These are phyloP conservation scores for Rhodotorula diobovata DNA, from an alignment of 768 basidiomycete species.

Conservation along the genomic window DNA sequence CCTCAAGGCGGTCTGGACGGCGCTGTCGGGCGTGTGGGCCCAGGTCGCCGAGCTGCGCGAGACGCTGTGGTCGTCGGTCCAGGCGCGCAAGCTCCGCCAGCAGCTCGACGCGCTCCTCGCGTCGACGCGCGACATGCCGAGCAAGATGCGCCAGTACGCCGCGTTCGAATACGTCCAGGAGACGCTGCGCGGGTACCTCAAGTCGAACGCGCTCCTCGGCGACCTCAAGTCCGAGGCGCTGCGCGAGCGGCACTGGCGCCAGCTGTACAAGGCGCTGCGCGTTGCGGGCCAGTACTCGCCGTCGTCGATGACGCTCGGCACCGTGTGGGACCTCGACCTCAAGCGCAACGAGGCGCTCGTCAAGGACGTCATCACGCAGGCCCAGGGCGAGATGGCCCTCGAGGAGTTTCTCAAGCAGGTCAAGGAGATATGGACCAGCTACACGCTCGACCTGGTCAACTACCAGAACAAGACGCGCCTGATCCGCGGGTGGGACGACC, in stretches of 20 bases:
- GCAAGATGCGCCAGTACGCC: conserved; percentile 96
- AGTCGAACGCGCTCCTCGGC: conserved; percentile 80
- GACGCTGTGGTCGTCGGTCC: conserved; percentile 81
- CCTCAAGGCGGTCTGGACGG: conserved; percentile 97
- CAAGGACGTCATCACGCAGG: conserved; percentile 92
- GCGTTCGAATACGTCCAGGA: conserved; percentile 99
- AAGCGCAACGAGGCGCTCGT: conserved; percentile 85
- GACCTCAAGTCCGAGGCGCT: conserved; percentile 96
- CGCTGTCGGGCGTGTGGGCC: conserved; percentile 92
- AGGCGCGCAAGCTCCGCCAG: conserved; percentile 85
- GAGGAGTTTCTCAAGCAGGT: conserved; percentile 56
- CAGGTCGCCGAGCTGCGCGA: conserved; percentile 86
- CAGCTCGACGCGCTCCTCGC: conserved; percentile 83
- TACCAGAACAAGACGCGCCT: conserved; percentile 98
- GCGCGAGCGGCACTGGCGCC: conserved; percentile 97
- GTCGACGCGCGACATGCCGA: conserved; percentile 99
- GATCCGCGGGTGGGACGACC: conserved; percentile 58
- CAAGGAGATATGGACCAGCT: conserved; percentile 93
- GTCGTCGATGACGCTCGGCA: conserved; percentile 85
- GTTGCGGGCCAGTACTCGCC: conserved; percentile 70
- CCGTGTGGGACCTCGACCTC: conserved; percentile 94
- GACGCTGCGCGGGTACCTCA: conserved; percentile 72
- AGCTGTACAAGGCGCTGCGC: conserved; percentile 82
- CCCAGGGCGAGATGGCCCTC: conserved; percentile 74
- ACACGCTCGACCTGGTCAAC: conserved; percentile 90